These are phyloP conservation scores for Melocanna baccifera DNA, from an alignment of 176 grass and related monocot species.

Conservation along the genomic window DNA sequence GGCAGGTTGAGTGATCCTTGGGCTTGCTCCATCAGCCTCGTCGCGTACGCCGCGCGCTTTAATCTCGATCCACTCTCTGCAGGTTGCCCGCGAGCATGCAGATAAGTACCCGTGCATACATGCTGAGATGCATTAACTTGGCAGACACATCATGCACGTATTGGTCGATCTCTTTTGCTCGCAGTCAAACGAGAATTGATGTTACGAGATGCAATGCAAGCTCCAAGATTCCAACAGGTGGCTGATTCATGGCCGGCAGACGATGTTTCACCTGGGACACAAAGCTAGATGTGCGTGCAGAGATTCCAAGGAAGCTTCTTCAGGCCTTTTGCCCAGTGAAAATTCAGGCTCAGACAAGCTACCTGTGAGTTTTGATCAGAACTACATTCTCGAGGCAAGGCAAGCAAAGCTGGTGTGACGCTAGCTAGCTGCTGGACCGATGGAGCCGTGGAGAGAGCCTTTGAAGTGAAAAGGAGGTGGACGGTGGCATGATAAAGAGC, in stretches of 20 bases:
- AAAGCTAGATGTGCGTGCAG: not conserved
- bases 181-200: not conserved
- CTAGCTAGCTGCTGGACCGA: not conserved
- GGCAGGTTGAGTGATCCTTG: too few species aligned
- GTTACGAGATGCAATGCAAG: not conserved
- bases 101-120: too few species aligned
- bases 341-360: not conserved
- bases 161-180: not conserved
- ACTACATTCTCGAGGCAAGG: not conserved
- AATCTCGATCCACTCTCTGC: too few species aligned
- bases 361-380: not conserved
- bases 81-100: too few species aligned
- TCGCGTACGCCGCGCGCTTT: too few species aligned
- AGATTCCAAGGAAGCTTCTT: slow-evolving; percentile 48
- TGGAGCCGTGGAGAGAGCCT: not conserved
- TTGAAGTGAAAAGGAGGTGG: not conserved
- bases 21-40: too few species aligned
- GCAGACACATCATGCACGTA: not conserved
- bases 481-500: not conserved
- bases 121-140: not conserved
- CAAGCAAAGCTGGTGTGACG: not conserved
- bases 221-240: not conserved
- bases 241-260: not conserved
- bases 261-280: not conserved
- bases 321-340: not conserved